Conservation (phyloP, 192 early-diverging fungal genomes). For the Podila clonocystis region DNA sequence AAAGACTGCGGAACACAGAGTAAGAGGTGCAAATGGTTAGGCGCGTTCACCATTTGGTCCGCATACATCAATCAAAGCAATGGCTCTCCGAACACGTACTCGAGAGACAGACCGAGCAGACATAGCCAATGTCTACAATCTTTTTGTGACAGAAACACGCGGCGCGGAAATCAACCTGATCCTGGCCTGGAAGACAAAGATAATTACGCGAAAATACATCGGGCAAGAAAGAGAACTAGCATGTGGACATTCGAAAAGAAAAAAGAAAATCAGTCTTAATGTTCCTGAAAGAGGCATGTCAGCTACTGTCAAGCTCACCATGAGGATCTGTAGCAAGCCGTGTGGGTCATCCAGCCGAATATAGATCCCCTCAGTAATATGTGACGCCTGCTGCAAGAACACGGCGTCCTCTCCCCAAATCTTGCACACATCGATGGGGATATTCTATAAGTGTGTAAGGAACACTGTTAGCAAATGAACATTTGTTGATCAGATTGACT, state of each 20-base stretch:
- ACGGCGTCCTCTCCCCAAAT: slow-evolving; percentile 80
- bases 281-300: no score
- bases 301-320: slow-evolving; percentile 66
- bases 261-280: background rate
- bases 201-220: slow-evolving; percentile 79
- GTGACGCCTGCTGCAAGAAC: slow-evolving; percentile 93
- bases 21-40: background rate
- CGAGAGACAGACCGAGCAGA: slow-evolving; percentile 98
- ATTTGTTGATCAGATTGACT: background rate
- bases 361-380: slow-evolving; percentile 90
- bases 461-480: background rate
- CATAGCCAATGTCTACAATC: slow-evolving; percentile 92
- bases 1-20: slow-evolving; percentile 57
- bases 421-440: slow-evolving; percentile 93
- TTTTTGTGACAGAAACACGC: slow-evolving; percentile 98
- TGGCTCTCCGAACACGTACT: slow-evolving; percentile 60
- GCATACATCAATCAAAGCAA: no score
- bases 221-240: slow-evolving; percentile 81
- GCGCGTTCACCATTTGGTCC: no score
- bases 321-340: slow-evolving; percentile 84
- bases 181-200: slow-evolving; percentile 77
- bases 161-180: slow-evolving; percentile 91
- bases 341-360: slow-evolving; percentile 72
- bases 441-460: slow-evolving; percentile 61
- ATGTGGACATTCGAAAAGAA: background rate